A percentile compares a stretch with the other conserved stretches of the same genome.
phyloP scores from a whole-genome alignment of 345 rosid species.

The Trapa bicornis region DNA sequence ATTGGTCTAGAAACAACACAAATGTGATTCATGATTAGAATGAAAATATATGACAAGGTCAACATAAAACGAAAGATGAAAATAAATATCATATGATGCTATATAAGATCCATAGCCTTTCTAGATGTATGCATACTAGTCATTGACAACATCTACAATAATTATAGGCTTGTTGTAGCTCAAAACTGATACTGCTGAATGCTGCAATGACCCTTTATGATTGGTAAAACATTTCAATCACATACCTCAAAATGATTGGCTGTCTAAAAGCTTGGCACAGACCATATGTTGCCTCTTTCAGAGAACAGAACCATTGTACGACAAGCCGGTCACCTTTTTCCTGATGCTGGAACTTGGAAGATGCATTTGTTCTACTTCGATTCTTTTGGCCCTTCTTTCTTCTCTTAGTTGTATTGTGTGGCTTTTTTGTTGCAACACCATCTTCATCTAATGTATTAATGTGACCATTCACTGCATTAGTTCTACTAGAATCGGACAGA shows the following conservation, averaged over 20 bases:
- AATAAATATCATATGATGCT: not conserved
- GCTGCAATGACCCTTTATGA: not conserved
- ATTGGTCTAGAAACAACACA: slow-evolving; percentile 54
- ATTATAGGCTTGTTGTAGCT: not conserved
- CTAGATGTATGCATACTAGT: not conserved
- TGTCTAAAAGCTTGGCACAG: slow-evolving; percentile 60
- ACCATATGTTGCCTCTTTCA: slow-evolving; percentile 54
- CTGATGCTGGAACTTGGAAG: slow-evolving; percentile 16
- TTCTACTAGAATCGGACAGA: slow-evolving; percentile 15
- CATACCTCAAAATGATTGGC: slow-evolving; percentile 73
- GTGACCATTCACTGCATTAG: slow-evolving; percentile 30
- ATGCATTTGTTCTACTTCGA: slow-evolving; percentile 16
- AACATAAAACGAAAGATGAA: slow-evolving; percentile 1
- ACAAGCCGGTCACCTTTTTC: slow-evolving; percentile 24
- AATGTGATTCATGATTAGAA: slow-evolving; percentile 11
- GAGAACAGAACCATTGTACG: slow-evolving; percentile 41
- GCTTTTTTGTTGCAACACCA: slow-evolving; percentile 22
- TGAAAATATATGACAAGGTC: slow-evolving; percentile 9
- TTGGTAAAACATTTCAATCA: not conserved
- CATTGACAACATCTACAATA: not conserved
- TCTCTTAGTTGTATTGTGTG: slow-evolving; percentile 27
- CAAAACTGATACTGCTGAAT: not conserved
- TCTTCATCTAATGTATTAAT: slow-evolving; percentile 23
- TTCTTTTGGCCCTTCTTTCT: slow-evolving; percentile 62
- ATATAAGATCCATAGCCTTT: not conserved